These are phyloP conservation scores for Pichia gijzeniarum DNA, from an alignment of 805 yeast genomes.

Conservation along the genomic window DNA sequence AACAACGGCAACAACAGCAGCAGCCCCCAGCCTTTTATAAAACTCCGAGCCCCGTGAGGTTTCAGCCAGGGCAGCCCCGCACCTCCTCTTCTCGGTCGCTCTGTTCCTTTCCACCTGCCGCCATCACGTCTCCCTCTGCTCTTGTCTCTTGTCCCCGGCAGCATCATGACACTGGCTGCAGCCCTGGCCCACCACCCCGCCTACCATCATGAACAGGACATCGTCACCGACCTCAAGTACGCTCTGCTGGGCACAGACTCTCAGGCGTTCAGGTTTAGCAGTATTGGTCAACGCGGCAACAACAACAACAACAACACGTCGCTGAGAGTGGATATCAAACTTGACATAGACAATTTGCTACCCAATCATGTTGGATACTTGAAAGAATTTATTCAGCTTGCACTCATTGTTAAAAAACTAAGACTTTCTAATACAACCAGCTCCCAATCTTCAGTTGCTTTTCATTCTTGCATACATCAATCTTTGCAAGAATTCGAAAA, in stretches of 20 bases:
- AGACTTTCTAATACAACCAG: not conserved
- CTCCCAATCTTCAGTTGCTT: not conserved
- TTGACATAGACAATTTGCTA: not conserved
- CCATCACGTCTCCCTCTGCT: not conserved
- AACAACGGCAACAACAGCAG: not conserved
- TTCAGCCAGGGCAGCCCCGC: slow-evolving; percentile 1
- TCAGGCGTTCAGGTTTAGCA: slow-evolving; percentile 2
- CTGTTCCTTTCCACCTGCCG: not conserved
- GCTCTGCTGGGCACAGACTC: slow-evolving; percentile 9
- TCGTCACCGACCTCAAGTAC: not conserved
- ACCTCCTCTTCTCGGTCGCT: not conserved
- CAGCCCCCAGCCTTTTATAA: no score
- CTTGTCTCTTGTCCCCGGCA: not conserved
- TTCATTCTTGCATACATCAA: not conserved
- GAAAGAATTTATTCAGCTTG: slow-evolving; percentile 9
- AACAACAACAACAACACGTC: not conserved
- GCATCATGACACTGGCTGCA: not conserved
- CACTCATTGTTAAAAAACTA: slow-evolving; percentile 8
- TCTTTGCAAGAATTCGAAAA: not conserved
- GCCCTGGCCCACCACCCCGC: not conserved
- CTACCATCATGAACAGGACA: not conserved
- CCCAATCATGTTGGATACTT: slow-evolving; percentile 9
- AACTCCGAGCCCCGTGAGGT: slow-evolving; percentile 1
- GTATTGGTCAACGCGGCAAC: no score
- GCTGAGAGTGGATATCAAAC: not conserved